Percentiles rank a stretch among this genome's conserved stretches.
phyloP scores from a whole-genome alignment of 306 rosid genomes.

The Quillaja saponaria region DNA sequence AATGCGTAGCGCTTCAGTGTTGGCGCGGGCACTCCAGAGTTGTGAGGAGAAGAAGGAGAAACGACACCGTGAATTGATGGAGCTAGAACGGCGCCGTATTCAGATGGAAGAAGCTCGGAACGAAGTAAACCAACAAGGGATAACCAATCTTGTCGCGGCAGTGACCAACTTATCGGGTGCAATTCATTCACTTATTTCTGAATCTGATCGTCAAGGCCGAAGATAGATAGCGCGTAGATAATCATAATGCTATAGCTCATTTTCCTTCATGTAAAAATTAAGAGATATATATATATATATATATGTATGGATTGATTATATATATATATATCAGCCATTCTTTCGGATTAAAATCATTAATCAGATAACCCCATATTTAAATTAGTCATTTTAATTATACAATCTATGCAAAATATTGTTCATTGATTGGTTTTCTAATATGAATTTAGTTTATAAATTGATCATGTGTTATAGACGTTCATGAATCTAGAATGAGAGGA shows the following conservation, averaged over 20 bases:
- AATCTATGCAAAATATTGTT: no score
- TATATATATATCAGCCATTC: constrained; percentile 30
- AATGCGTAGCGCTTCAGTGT: constrained; percentile 46
- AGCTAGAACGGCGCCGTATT: constrained; percentile 43
- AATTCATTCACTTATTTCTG: constrained; percentile 51
- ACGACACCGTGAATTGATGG: constrained; percentile 52
- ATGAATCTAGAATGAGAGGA: no score
- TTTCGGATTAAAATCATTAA: no score
- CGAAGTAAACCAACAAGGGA: constrained; percentile 54
- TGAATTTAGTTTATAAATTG: no score
- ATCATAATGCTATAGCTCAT: background rate
- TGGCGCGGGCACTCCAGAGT: constrained; percentile 44
- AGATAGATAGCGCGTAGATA: constrained; percentile 28
- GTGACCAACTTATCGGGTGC: constrained; percentile 62
- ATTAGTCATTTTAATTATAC: no score
- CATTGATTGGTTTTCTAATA: no score
- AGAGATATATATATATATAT: no score
- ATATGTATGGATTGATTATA: constrained; percentile 13
- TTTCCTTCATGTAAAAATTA: no score
- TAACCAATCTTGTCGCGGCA: constrained; percentile 47
- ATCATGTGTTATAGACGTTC: no score
- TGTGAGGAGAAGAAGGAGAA: constrained; percentile 60
- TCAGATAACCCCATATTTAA: no score
- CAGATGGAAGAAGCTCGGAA: constrained; percentile 52
- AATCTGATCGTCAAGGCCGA: constrained; percentile 46